Evolutionary conservation across 2,329 filamentous ascomycete species (phyloP).

Genomic region (Talaromyces sp.): DNA sequence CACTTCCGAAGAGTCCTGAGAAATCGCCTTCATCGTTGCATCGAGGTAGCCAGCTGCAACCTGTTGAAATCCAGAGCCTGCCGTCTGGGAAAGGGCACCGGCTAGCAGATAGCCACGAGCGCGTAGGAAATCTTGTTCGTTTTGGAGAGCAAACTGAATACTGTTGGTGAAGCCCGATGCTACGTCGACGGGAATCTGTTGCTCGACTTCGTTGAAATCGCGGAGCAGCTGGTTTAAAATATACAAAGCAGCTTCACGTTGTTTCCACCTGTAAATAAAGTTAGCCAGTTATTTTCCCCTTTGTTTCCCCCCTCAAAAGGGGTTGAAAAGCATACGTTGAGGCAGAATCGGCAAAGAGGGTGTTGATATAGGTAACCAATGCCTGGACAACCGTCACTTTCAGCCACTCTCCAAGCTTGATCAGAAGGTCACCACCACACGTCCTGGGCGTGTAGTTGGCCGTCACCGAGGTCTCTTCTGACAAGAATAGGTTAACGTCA

Average conservation of each 20-base stretch:
- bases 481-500: slow-evolving; percentile 90
- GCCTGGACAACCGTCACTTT: slow-evolving; percentile 71
- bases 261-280: slow-evolving; percentile 50
- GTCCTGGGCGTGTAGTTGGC: slow-evolving; percentile 94
- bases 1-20: slow-evolving; percentile 72
- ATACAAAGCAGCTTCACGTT: slow-evolving; percentile 77
- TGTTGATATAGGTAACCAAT: slow-evolving; percentile 70
- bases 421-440: slow-evolving; percentile 84
- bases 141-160: slow-evolving; percentile 69
- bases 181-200: slow-evolving; percentile 64
- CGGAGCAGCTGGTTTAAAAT: slow-evolving; percentile 78
- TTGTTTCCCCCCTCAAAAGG: slow-evolving; percentile 3
- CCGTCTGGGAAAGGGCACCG: slow-evolving; percentile 70
- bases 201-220: slow-evolving; percentile 75
- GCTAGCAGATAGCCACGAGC: slow-evolving; percentile 85
- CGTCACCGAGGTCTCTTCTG: slow-evolving; percentile 90
- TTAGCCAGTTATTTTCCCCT: not conserved
- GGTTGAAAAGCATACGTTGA: slow-evolving; percentile 26
- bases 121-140: slow-evolving; percentile 70
- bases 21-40: slow-evolving; percentile 67
- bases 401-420: slow-evolving; percentile 91
- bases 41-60: slow-evolving; percentile 44
- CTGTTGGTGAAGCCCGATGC: slow-evolving; percentile 74
- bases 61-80: slow-evolving; percentile 49
- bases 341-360: slow-evolving; percentile 57